Percentiles rank a stretch among this genome's conserved stretches.
phyloP scores from a whole-genome alignment of 345 rosid species.

The Lepidium sativum region DNA sequence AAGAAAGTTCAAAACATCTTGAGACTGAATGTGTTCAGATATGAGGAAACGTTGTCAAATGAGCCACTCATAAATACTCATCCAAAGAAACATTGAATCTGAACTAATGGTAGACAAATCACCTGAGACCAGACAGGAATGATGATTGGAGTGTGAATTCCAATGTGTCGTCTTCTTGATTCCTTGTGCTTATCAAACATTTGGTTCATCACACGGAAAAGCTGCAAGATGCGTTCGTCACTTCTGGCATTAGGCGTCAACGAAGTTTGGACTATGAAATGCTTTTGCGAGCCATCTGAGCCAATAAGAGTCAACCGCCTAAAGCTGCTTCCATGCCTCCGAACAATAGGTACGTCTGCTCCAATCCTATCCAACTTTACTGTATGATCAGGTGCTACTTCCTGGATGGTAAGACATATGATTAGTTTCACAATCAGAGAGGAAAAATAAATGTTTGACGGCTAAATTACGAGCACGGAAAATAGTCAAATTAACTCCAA shows the following conservation, averaged over 20 bases:
- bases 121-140: constrained; percentile 99
- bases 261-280: constrained; percentile 97
- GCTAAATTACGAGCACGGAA: background rate
- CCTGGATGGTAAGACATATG: constrained; percentile 38
- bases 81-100: background rate
- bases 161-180: constrained; percentile 81
- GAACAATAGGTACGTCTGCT: constrained; percentile 91
- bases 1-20: background rate
- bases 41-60: background rate
- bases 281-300: constrained; percentile 93
- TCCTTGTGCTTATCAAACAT: constrained; percentile 99
- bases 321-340: constrained; percentile 99
- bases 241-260: constrained; percentile 98
- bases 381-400: constrained; percentile 90
- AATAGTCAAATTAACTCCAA: background rate
- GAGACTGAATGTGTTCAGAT: background rate
- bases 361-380: constrained; percentile 88
- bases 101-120: background rate
- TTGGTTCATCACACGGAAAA: constrained; percentile 97
- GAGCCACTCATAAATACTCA: background rate
- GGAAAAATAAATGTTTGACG: background rate
- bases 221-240: constrained; percentile 93
- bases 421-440: constrained; percentile 9
- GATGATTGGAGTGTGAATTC: constrained; percentile 90
- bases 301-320: constrained; percentile 91